Evolutionary conservation across 139 green algal genomes (phyloP), one percentile per base, ranked within the genome.

Genomic region (Diplosphaera chodatii): DNA sequence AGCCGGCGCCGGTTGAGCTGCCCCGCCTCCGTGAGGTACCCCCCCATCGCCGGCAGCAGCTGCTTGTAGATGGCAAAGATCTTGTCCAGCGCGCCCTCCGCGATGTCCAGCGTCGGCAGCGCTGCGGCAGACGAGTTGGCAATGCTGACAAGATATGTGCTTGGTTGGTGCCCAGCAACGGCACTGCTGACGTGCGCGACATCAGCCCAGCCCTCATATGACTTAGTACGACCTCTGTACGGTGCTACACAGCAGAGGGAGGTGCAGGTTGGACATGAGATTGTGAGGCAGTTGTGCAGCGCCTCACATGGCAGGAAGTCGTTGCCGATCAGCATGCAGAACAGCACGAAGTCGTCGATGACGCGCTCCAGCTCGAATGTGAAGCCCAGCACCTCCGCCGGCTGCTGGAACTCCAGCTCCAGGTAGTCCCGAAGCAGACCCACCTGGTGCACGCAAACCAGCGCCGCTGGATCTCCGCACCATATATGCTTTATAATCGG

Each of bases 311-410:
- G 94, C 72, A 98, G 70, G 70, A 97, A 98, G 76, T 97, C 93
- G 76, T 98, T 98, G 40, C 94, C 94, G 25, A 96, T 86, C 13
- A 98, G 85, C 90, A 97, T 96, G 82, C 90, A 96, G 66, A 98
- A 87, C 1, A 98, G 83, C 63, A 98, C 87, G 77, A 97, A 93
- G 71, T 98, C 94, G 78, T 98, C 94, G 15, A 98, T 84, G 10
- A 96, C 74, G 8, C 89, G 82, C 84, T 97, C 93, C 34, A 94
- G 27, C 72, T 96, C 82, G 32, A 90, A 82, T 1, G 70, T 18
- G 68, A 89, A 88, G 29, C 72, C 66, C 32, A 85, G 73, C 28
- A 25, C 62, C 13, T 30, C 3, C 13, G 32, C 29, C 37, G 37
- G 37, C 37, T 59, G 13, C 8, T 37, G 20, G 62, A 96, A 95